Conservation (phyloP, 495 filamentous ascomycete species). For the Podospora conica region DNA sequence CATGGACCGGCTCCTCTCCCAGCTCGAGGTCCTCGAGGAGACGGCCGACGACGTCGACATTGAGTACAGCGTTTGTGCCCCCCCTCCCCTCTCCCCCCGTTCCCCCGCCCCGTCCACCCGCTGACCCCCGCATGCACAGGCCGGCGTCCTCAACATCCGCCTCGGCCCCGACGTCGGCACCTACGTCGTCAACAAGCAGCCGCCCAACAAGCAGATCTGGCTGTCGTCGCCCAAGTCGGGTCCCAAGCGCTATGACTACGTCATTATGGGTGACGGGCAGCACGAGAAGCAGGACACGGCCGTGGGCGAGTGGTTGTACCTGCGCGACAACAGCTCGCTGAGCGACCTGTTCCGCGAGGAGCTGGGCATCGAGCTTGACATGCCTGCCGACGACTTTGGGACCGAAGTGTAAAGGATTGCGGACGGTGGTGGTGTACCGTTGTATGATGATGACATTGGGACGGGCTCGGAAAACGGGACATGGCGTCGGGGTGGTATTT, state of each 20-base stretch:
- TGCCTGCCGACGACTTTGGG: constrained; percentile 14
- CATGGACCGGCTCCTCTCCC: constrained; percentile 55
- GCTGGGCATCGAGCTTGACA: constrained; percentile 47
- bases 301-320: constrained; percentile 72
- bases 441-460: not conserved
- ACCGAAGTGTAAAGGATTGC: not conserved
- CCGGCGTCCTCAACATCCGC: constrained; percentile 74
- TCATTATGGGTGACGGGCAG: constrained; percentile 61
- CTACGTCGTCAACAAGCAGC: constrained; percentile 96
- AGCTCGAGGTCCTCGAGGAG: constrained; percentile 60
- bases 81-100: not conserved
- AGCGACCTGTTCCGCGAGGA: constrained; percentile 64
- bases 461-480: not conserved
- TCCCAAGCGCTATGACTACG: constrained; percentile 88
- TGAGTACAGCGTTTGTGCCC: constrained; percentile 48
- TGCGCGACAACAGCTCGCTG: constrained; percentile 71
- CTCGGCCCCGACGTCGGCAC: constrained; percentile 58
- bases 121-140: constrained; percentile 39
- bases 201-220: constrained; percentile 97
- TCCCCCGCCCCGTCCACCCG: not conserved
- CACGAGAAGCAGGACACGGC: constrained; percentile 68
- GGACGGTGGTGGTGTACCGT: not conserved
- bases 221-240: constrained; percentile 87
- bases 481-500: not conserved
- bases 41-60: constrained; percentile 59